Conservation (phyloP, 2,329 filamentous ascomycete species). For the Colletotrichum camelliae region DNA sequence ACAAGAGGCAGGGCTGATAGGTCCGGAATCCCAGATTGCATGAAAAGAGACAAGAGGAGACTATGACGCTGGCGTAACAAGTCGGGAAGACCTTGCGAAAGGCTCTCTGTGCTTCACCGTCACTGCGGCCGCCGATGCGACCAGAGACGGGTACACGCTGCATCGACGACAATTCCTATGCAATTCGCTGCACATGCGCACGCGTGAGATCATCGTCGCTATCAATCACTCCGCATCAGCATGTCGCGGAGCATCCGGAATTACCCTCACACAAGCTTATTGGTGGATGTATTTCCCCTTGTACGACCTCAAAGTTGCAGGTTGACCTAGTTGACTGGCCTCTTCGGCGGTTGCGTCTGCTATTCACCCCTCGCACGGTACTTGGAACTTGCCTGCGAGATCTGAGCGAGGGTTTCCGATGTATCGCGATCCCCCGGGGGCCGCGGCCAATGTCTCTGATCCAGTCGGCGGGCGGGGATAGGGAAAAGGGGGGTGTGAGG, state of each 20-base stretch:
- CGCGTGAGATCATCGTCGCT: neutral
- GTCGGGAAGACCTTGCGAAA: constrained; percentile 5
- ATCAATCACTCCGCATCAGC: neutral
- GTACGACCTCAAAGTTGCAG: neutral
- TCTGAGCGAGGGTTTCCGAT: neutral
- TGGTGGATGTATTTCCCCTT: neutral
- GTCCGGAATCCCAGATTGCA: neutral
- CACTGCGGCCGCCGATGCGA: neutral
- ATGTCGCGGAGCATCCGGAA: neutral
- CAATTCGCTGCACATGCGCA: neutral
- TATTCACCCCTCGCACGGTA: neutral
- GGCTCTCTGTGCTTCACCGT: neutral
- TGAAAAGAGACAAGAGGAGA: neutral
- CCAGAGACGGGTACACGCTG: neutral
- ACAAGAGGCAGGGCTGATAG: neutral
- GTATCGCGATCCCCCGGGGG: neutral
- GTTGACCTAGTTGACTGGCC: neutral
- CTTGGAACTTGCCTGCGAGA: neutral
- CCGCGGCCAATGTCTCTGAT: constrained; percentile 13
- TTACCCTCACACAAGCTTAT: neutral
- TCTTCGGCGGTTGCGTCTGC: neutral
- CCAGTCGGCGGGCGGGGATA: neutral
- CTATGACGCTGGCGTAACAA: neutral
- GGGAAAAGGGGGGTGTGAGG: neutral
- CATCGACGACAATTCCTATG: neutral